Percentiles rank a stretch among this genome's conserved stretches.
Evolutionary conservation across 805 yeast genomes (phyloP).

Genomic region (Dipodascus albidus): DNA sequence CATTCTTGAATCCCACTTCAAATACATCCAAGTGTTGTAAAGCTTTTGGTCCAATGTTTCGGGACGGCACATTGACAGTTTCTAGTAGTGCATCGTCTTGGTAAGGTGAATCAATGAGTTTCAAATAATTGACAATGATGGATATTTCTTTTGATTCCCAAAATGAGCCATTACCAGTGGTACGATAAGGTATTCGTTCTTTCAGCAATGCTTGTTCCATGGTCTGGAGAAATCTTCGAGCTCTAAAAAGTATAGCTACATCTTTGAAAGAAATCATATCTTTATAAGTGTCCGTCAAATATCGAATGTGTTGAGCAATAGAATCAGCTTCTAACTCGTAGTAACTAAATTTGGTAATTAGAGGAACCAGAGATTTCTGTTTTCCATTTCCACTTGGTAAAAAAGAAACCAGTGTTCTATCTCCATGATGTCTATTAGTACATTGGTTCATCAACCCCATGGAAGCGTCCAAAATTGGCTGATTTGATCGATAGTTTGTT

Average conservation of each 20-base stretch:
- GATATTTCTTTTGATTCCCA: constrained; percentile 69
- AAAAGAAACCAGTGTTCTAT: background rate
- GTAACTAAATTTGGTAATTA: constrained; percentile 28
- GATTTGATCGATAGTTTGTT: constrained; percentile 75
- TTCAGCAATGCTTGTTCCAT: constrained; percentile 54
- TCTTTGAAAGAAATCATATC: constrained; percentile 41
- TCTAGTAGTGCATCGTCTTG: constrained; percentile 27
- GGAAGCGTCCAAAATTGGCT: constrained; percentile 50
- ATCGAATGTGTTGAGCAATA: constrained; percentile 44
- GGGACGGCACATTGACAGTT: constrained; percentile 46
- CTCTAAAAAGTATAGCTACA: constrained; percentile 60
- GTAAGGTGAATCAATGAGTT: constrained; percentile 42
- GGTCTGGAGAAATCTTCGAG: constrained; percentile 46
- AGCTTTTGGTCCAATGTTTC: constrained; percentile 57
- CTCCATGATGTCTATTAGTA: constrained; percentile 26
- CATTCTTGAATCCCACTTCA: constrained; percentile 50
- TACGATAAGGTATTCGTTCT: constrained; percentile 47
- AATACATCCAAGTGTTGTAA: background rate
- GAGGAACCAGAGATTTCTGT: constrained; percentile 15
- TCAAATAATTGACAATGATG: constrained; percentile 49
- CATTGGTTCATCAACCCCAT: constrained; percentile 48
- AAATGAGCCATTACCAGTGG: constrained; percentile 65
- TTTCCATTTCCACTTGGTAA: background rate
- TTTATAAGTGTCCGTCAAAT: constrained; percentile 34
- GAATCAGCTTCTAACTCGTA: constrained; percentile 45